These are phyloP conservation scores for Kockiozyma suomiensis DNA, from an alignment of 805 yeast species.

Conservation along the genomic window DNA sequence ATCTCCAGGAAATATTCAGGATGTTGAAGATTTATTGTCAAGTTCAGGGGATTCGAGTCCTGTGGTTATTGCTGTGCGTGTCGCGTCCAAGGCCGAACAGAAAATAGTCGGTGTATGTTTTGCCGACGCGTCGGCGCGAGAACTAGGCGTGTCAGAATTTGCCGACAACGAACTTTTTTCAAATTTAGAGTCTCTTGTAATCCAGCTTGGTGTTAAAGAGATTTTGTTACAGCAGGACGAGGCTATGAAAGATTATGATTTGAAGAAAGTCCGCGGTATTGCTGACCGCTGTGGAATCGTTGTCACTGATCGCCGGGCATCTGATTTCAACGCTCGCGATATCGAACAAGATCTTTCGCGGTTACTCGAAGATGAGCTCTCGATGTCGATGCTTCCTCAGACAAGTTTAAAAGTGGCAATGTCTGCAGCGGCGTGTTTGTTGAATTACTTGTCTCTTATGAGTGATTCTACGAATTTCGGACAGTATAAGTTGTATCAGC, in stretches of 20 bases:
- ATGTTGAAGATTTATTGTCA: conserved; percentile 68
- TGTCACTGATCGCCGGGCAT: conserved; percentile 58
- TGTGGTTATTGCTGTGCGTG: conserved; percentile 57
- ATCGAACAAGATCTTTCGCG: conserved; percentile 78
- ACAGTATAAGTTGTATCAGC: conserved; percentile 58
- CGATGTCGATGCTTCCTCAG: conserved; percentile 38
- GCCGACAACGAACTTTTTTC: conserved; percentile 85
- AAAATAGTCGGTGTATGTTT: conserved; percentile 75
- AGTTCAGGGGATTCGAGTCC: conserved; percentile 52
- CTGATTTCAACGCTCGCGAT: conserved; percentile 65
- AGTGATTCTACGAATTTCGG: conserved; percentile 59
- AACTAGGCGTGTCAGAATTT: conserved; percentile 74
- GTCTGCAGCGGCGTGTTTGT: conserved; percentile 66
- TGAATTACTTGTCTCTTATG: conserved; percentile 68
- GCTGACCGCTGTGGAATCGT: conserved; percentile 79
- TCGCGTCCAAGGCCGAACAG: conserved; percentile 47
- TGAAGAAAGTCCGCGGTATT: conserved; percentile 66
- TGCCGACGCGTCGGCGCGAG: conserved; percentile 68
- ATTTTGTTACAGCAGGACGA: conserved; percentile 61
- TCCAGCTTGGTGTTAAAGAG: conserved; percentile 90
- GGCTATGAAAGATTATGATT: conserved; percentile 52
- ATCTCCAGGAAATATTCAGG: conserved; percentile 87
- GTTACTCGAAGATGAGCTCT: conserved; percentile 54
- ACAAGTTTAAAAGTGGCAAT: conserved; percentile 55
- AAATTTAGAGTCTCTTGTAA: conserved; percentile 79